A percentile compares a stretch with the other conserved stretches of the same genome.
Conservation (phyloP, 225 moss, liverwort and hornwort genomes). For the Polytrichum formosum region DNA sequence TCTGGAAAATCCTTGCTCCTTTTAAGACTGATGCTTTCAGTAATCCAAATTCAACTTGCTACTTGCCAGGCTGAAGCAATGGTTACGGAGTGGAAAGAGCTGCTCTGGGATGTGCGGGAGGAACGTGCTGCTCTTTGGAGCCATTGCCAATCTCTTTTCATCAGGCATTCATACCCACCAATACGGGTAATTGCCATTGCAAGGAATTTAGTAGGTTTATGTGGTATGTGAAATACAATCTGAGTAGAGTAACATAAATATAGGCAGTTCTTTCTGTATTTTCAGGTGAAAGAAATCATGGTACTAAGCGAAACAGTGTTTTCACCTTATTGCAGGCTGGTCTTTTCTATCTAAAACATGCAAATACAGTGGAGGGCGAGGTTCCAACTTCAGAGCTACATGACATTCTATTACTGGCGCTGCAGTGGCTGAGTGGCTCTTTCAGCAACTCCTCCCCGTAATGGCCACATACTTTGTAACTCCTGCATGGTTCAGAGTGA, state of each 20-base stretch:
- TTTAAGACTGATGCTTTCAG: too few species aligned
- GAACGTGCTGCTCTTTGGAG: constrained; percentile 94
- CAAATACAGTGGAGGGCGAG: constrained; percentile 75
- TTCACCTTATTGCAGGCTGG: constrained; percentile 53
- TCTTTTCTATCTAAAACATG: constrained; percentile 92
- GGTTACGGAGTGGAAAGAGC: constrained; percentile 97
- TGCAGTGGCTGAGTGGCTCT: constrained; percentile 95
- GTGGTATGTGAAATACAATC: too few species aligned
- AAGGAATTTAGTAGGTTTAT: constrained; percentile 20
- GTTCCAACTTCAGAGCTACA: constrained; percentile 81
- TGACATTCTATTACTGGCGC: constrained; percentile 78
- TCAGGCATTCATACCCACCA: constrained; percentile 82
- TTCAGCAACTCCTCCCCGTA: constrained; percentile 66
- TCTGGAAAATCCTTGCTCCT: too few species aligned
- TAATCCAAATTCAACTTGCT: too few species aligned
- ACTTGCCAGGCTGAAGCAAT: constrained; percentile 89
- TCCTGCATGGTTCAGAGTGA: not conserved
- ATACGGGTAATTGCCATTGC: constrained; percentile 19
- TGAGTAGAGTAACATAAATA: too few species aligned
- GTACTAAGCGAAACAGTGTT: constrained; percentile 11
- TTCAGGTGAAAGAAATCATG: not conserved
- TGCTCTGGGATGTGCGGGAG: constrained; percentile 95
- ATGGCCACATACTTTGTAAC: constrained; percentile 5
- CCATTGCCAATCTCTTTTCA: constrained; percentile 91
- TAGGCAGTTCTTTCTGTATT: too few species aligned